Conservation (phyloP, 495 filamentous ascomycete genomes). For the Aspergillus bertholletiae region DNA sequence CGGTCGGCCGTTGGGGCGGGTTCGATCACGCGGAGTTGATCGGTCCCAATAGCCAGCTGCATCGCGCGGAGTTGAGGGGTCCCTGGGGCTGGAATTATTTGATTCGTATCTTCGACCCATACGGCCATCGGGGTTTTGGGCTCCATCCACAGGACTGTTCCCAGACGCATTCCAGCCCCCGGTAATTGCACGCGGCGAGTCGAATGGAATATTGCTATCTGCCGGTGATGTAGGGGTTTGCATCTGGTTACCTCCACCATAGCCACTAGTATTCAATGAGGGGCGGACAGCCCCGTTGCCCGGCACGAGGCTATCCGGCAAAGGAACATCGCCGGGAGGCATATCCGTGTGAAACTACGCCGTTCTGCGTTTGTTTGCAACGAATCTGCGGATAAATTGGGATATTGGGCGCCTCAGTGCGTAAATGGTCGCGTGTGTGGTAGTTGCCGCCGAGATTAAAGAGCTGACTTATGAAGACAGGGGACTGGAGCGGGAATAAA, state of each 20-base stretch:
- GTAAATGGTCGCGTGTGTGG: background rate
- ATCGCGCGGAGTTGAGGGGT: conserved; percentile 28
- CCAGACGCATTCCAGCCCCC: conserved; percentile 29
- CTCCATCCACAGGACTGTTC: conserved; percentile 18
- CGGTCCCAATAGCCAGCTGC: conserved; percentile 34
- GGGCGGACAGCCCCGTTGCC: conserved; percentile 42
- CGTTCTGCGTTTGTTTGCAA: background rate
- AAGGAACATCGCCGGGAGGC: conserved; percentile 42
- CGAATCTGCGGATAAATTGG: background rate
- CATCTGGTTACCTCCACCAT: conserved; percentile 31
- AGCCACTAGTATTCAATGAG: conserved; percentile 40
- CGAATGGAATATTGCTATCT: conserved; percentile 41
- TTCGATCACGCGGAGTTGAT: conserved; percentile 37
- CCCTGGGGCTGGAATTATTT: conserved; percentile 13
- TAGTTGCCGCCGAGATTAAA: conserved; percentile 16
- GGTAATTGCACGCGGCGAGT: conserved; percentile 37
- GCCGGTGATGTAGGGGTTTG: conserved; percentile 46
- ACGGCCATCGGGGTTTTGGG: conserved; percentile 30
- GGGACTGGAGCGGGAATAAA: conserved; percentile 6
- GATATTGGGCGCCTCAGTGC: background rate
- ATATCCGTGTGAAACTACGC: conserved; percentile 30
- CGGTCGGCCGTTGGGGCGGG: conserved; percentile 42
- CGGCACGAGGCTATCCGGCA: conserved; percentile 47
- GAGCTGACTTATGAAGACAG: conserved; percentile 3
- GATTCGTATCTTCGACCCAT: conserved; percentile 31